phyloP scores from a whole-genome alignment of 208 protist genomes.

The Acanthamoeba lenticulata region DNA sequence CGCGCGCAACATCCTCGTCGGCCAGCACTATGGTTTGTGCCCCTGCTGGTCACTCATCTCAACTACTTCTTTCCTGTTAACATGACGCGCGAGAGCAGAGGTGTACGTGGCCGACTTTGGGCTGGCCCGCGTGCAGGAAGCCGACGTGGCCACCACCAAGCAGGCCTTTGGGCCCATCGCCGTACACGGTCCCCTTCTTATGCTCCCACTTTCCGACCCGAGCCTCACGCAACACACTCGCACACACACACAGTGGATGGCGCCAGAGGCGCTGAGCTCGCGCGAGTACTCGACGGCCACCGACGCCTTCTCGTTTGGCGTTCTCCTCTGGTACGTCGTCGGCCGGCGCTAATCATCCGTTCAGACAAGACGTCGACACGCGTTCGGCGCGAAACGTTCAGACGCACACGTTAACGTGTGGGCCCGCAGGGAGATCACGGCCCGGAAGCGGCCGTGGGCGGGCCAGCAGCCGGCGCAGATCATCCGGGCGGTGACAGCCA shows the following conservation, averaged over 20 bases:
- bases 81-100: background rate
- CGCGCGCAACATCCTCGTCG: slow-evolving; percentile 26
- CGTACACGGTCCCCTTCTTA: background rate
- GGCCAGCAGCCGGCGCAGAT: background rate
- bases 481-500: background rate
- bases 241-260: slow-evolving; percentile 44
- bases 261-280: slow-evolving; percentile 13
- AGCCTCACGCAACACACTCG: background rate
- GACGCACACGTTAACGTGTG: background rate
- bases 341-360: background rate
- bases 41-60: background rate
- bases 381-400: background rate
- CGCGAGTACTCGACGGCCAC: slow-evolving; percentile 45
- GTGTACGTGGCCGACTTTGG: slow-evolving; percentile 60
- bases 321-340: background rate
- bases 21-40: background rate
- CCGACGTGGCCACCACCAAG: background rate
- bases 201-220: background rate
- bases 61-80: background rate
- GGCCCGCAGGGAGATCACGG: slow-evolving; percentile 15
- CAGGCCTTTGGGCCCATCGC: slow-evolving; percentile 18
- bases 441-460: background rate
- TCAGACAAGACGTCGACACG: background rate
- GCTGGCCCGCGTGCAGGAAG: background rate
- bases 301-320: slow-evolving; percentile 39